Percentiles rank a stretch among this genome's conserved stretches.
Conservation (phyloP, 768 basidiomycete species). For the Auricularia sp. region DNA sequence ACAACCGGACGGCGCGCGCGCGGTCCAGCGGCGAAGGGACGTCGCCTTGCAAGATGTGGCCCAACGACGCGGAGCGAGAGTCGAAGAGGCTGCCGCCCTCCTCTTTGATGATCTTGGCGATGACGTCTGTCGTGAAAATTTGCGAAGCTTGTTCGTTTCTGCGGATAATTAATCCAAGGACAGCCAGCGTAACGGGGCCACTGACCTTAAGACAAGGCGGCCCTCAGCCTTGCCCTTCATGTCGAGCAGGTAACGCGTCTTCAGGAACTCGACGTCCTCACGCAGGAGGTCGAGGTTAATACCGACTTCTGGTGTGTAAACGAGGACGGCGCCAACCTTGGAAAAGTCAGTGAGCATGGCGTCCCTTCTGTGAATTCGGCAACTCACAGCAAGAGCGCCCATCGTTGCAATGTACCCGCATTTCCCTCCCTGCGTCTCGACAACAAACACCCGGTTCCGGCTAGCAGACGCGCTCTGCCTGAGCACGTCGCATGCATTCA, state of each 20-base stretch:
- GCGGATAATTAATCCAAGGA: conserved; percentile 1
- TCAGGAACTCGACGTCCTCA: conserved; percentile 80
- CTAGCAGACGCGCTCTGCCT: conserved; percentile 97
- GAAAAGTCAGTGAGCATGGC: background rate
- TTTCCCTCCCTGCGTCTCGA: conserved; percentile 95
- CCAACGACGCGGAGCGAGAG: conserved; percentile 88
- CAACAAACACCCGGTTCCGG: conserved; percentile 90
- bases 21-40: conserved; percentile 93
- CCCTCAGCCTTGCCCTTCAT: conserved; percentile 86
- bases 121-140: conserved; percentile 84
- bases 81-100: conserved; percentile 91
- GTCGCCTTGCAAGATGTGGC: conserved; percentile 94
- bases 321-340: conserved; percentile 82
- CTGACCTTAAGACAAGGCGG: conserved; percentile 82
- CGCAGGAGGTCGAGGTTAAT: conserved; percentile 75
- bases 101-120: conserved; percentile 90
- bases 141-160: conserved; percentile 81
- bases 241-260: conserved; percentile 75
- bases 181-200: conserved; percentile 6
- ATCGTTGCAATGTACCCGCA: conserved; percentile 93
- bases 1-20: conserved; percentile 77
- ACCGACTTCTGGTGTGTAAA: conserved; percentile 89
- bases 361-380: background rate
- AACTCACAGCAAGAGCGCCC: conserved; percentile 86
- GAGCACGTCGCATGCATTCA: conserved; percentile 96